These are phyloP conservation scores for Kwoniella dejecticola DNA, from an alignment of 768 basidiomycete genomes.

Conservation along the genomic window DNA sequence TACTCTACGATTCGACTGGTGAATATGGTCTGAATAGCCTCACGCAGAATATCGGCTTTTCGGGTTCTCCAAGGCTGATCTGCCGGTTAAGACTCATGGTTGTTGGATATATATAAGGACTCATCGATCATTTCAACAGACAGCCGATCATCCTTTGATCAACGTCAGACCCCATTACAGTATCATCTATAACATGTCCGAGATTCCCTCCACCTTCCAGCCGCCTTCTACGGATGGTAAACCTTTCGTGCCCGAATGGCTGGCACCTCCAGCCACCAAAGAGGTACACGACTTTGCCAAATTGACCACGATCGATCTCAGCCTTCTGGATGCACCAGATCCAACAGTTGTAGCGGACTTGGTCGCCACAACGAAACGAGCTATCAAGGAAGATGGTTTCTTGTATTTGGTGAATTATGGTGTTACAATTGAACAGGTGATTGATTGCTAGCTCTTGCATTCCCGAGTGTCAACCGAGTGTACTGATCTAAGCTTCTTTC, in stretches of 20 bases:
- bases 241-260: constrained; percentile 16
- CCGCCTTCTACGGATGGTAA: constrained; percentile 4
- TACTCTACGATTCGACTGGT: not conserved
- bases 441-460: not conserved
- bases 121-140: too few relatives aligned
- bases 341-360: constrained; percentile 10
- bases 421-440: constrained; percentile 21
- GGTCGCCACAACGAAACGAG: constrained; percentile 19
- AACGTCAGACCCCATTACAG: not conserved
- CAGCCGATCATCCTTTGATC: not conserved
- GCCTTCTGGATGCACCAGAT: constrained; percentile 19
- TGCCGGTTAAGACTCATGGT: too few relatives aligned
- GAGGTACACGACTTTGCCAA: constrained; percentile 13
- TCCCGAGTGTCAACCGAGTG: not conserved
- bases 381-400: constrained; percentile 29
- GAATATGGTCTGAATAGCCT: too few relatives aligned
- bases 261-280: constrained; percentile 14
- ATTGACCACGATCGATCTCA: constrained; percentile 27
- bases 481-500: not conserved
- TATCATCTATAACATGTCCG: not conserved
- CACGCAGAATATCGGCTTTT: not conserved
- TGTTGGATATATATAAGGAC: not conserved
- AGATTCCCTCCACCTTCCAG: constrained; percentile 5
- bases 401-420: constrained; percentile 25
- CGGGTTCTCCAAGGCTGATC: not conserved